phyloP scores from a whole-genome alignment of 176 grass and related monocot species.

The Rhynchospora pubera region DNA sequence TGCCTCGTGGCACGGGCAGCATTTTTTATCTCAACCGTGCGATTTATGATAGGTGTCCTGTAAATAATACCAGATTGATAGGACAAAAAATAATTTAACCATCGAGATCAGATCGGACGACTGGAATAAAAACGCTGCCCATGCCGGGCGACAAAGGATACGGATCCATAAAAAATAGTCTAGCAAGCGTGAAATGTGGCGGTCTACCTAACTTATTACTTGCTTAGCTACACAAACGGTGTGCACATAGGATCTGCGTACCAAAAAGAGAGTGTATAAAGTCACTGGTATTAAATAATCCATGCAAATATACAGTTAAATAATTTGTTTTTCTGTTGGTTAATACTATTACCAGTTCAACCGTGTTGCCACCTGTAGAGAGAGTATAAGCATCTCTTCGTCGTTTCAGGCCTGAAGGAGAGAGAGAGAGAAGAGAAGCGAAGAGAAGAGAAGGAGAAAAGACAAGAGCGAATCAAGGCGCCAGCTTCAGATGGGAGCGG shows the following conservation, averaged over 20 bases:
- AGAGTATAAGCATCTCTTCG: not conserved
- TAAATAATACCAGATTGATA: too few relatives aligned
- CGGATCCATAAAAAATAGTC: too few relatives aligned
- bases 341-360: conserved; percentile 18
- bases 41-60: too few relatives aligned
- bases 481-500: conserved; percentile 24
- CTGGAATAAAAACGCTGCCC: too few relatives aligned
- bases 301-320: not conserved
- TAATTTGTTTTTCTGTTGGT: not conserved
- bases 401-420: not conserved
- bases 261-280: not conserved
- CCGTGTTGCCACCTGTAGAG: conserved; percentile 3
- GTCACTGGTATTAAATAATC: not conserved
- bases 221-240: conserved; percentile 6
- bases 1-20: too few relatives aligned
- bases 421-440: not conserved
- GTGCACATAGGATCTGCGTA: not conserved
- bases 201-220: not conserved
- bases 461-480: not conserved
- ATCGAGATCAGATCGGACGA: too few relatives aligned
- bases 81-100: too few relatives aligned
- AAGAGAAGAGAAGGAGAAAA: not conserved
- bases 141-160: too few relatives aligned
- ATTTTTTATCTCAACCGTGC: too few relatives aligned
- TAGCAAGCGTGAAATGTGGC: not conserved